These are phyloP conservation scores for Hanseniaspora gamundiae DNA, from an alignment of 1,139 yeast genomes.

Conservation along the genomic window DNA sequence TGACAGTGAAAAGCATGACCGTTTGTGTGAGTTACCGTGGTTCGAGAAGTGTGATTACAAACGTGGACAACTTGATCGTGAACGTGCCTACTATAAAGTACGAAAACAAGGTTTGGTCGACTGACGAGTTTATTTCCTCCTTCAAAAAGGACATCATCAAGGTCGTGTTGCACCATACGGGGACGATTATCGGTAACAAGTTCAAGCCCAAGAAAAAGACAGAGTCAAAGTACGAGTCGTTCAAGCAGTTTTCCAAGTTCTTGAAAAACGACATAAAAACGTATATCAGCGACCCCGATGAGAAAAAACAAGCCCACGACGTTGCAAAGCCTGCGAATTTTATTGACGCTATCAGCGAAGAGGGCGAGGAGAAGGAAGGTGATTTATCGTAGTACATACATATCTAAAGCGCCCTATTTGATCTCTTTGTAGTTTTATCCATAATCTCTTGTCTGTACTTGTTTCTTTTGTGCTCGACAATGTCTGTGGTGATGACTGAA, in stretches of 20 bases:
- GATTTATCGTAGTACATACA: not conserved
- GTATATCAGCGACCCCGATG: not conserved
- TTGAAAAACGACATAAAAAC: constrained; percentile 6
- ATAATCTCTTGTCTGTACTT: constrained; percentile 1
- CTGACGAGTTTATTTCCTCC: constrained; percentile 54
- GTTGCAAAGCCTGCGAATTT: not conserved
- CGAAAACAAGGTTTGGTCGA: constrained; percentile 64
- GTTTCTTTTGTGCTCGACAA: constrained; percentile 53
- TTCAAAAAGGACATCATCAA: constrained; percentile 58
- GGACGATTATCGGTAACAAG: constrained; percentile 70
- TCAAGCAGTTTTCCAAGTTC: constrained; percentile 29
- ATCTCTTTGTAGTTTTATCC: constrained; percentile 1
- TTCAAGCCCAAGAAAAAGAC: constrained; percentile 34
- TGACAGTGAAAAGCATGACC: constrained; percentile 41
- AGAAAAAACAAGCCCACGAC: not conserved
- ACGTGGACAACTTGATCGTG: constrained; percentile 57
- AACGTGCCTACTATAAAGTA: constrained; percentile 56
- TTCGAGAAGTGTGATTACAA: constrained; percentile 52
- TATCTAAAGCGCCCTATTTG: not conserved
- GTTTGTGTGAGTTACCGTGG: constrained; percentile 70
- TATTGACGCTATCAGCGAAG: not conserved
- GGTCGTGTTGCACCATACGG: constrained; percentile 61
- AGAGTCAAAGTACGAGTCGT: constrained; percentile 29
- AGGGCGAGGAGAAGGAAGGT: not conserved
- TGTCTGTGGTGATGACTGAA: constrained; percentile 61